Evolutionary conservation across 768 basidiomycete species (phyloP), one percentile per base, ranked within the genome.

Genomic region (Gymnopilus dilepis): DNA sequence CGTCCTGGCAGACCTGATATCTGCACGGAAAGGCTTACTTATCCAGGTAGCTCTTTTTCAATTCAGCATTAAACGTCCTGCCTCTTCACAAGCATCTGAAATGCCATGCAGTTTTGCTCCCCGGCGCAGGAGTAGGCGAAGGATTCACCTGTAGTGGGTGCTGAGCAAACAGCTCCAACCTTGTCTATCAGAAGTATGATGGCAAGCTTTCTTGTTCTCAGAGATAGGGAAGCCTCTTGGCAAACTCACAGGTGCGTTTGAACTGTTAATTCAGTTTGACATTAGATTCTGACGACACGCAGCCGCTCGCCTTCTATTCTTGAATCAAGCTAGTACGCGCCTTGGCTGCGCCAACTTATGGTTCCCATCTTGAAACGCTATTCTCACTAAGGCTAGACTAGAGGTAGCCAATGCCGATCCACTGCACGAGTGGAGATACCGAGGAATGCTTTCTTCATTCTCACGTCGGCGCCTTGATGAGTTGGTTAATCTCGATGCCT

Each of bases 381-480:
- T 6, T 50, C 28, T 17, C 28, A 50, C 26, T 5, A 30, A 7
- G 5, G 8, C 47, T 26, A 28, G 47, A 28, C 11, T 8, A 50
- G 47, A 26, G 19, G 8, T 22, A 19, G 8, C 15, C 26, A 31
- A 31, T 50, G 28, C 13, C 47, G 31, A n/a, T 50, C 7, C 17
- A 50, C 13, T 28, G 7, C 30, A 19, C 28, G n/a, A 50, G 28
- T 28, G 8, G 8, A 17, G 17, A 48, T 30, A 15, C 15, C 28
- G 30, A 50, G 28, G 47, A 31, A 5, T n/a, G 3, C 6, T n/a
- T 7, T 3, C 6, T 50, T 7, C 28, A 50, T 50, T 50, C 47
- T n/a, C 47, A 50, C 47, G 47, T 50, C 47, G 47, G 47, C 47
- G 47, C 47, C 47, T 50, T 50, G 26, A 19, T n/a, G 6, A 11